Conservation (phyloP, 2,329 filamentous ascomycete genomes). For the Monilinia aucupariae region DNA sequence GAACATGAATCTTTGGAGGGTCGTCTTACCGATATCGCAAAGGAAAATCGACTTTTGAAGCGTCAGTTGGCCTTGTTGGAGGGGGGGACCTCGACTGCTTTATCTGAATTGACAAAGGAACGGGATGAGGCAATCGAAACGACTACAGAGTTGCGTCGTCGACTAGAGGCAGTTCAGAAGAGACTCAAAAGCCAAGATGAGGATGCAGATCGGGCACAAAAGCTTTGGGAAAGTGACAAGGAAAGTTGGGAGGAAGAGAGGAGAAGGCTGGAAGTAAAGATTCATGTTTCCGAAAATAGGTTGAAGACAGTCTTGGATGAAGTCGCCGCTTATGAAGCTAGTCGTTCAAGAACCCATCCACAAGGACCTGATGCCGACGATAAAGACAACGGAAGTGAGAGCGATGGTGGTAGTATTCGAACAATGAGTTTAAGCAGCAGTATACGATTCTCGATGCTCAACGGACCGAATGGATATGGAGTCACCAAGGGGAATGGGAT, state of each 20-base stretch:
- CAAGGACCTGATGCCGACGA: slow-evolving; percentile 58
- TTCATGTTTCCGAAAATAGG: slow-evolving; percentile 85
- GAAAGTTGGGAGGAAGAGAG: slow-evolving; percentile 79
- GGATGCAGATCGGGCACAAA: slow-evolving; percentile 70
- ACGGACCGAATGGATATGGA: slow-evolving; percentile 47
- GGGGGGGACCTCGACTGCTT: slow-evolving; percentile 77
- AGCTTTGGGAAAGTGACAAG: slow-evolving; percentile 78
- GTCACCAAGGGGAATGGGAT: slow-evolving; percentile 57
- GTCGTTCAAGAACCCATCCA: slow-evolving; percentile 42
- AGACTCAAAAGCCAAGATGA: slow-evolving; percentile 76
- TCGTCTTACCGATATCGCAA: slow-evolving; percentile 56
- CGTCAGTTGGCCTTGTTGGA: slow-evolving; percentile 83
- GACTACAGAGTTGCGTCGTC: slow-evolving; percentile 65
- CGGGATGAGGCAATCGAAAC: slow-evolving; percentile 76
- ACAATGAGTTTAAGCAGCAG: slow-evolving; percentile 69
- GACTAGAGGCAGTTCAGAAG: slow-evolving; percentile 73
- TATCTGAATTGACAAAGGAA: slow-evolving; percentile 78
- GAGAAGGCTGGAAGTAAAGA: slow-evolving; percentile 72
- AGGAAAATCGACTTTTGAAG: slow-evolving; percentile 75
- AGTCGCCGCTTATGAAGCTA: slow-evolving; percentile 64
- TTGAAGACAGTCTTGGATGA: slow-evolving; percentile 82
- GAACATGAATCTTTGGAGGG: slow-evolving; percentile 69
- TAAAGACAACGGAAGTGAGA: slow-evolving; percentile 52
- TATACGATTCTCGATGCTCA: slow-evolving; percentile 67
- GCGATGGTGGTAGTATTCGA: slow-evolving; percentile 66